Percentiles rank a stretch among this genome's conserved stretches.
These are phyloP conservation scores for Erucastrum elatum DNA, from an alignment of 345 rosid genomes.

Conservation along the genomic window DNA sequence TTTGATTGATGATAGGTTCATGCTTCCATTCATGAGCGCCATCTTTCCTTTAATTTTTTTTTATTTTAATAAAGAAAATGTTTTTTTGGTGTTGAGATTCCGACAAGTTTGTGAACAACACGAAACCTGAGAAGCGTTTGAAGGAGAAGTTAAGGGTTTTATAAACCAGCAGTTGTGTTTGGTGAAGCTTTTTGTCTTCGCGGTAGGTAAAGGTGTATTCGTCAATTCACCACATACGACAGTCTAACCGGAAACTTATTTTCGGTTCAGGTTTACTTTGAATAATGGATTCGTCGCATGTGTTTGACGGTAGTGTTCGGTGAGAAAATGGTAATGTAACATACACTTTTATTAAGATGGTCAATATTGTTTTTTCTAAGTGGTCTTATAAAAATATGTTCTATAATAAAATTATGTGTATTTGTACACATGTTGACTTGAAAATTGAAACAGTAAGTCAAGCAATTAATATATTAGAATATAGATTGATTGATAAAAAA, in stretches of 20 bases:
- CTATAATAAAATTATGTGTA: background rate
- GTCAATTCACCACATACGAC: background rate
- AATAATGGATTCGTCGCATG: slow-evolving; percentile 9
- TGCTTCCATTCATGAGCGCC: slow-evolving; percentile 39
- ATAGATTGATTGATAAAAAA: slow-evolving; percentile 1
- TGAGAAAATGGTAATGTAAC: background rate
- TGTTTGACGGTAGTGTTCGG: background rate
- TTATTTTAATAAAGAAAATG: background rate
- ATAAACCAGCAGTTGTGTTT: slow-evolving; percentile 29
- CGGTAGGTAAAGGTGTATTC: slow-evolving; percentile 31
- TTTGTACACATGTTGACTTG: background rate
- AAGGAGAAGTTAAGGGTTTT: background rate
- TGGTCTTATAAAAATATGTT: background rate
- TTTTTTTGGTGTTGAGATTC: slow-evolving; percentile 30
- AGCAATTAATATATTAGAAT: background rate
- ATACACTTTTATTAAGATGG: background rate
- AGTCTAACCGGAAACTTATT: slow-evolving; percentile 6
- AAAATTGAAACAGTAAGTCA: background rate
- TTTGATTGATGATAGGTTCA: slow-evolving; percentile 33
- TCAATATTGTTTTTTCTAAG: background rate
- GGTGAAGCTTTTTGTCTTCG: slow-evolving; percentile 29
- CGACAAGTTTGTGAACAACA: slow-evolving; percentile 14
- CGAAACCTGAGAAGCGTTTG: background rate
- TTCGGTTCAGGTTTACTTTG: slow-evolving; percentile 8
- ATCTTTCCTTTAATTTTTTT: background rate